These are phyloP conservation scores for Mucor saturninus DNA, from an alignment of 371 early-diverging fungal genomes.

Conservation along the genomic window DNA sequence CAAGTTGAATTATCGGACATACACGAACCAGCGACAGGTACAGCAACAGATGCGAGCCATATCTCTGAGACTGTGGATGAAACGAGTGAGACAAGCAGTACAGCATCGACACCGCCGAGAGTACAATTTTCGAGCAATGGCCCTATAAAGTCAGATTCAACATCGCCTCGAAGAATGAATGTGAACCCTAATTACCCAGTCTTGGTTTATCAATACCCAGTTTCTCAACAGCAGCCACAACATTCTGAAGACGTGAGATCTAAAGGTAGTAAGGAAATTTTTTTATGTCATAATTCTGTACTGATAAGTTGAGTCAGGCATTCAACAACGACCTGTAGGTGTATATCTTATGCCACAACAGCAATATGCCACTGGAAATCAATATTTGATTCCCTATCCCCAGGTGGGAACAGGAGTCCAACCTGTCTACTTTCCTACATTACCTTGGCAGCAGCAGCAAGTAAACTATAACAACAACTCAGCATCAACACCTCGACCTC, in stretches of 20 bases:
- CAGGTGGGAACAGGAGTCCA: constrained; percentile 22
- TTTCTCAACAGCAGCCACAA: not conserved
- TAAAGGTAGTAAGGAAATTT: not conserved
- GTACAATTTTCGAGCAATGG: not conserved
- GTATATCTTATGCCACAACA: constrained; percentile 25
- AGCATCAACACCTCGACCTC: constrained; percentile 5
- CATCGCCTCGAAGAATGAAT: constrained; percentile 2
- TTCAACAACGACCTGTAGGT: constrained; percentile 14
- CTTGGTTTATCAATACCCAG: constrained; percentile 28
- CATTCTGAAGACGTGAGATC: not conserved
- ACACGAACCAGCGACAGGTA: not conserved
- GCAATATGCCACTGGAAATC: constrained; percentile 16
- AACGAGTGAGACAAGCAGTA: constrained; percentile 2
- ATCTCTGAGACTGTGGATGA: not conserved
- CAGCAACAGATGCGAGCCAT: not conserved
- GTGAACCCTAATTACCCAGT: constrained; percentile 21
- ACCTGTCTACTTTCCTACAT: constrained; percentile 15
- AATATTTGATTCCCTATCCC: constrained; percentile 27
- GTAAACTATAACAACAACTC: not conserved
- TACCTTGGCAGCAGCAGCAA: constrained; percentile 22
- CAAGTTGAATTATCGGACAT: not conserved
- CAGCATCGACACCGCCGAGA: constrained; percentile 7
- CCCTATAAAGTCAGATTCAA: not conserved
- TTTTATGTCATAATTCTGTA: not conserved
- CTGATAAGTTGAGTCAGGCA: not conserved